A percentile compares a stretch with the other conserved stretches of the same genome.
These are phyloP conservation scores for Taxawa tesnikishii DNA, from an alignment of 2,329 filamentous ascomycete species.

Conservation along the genomic window DNA sequence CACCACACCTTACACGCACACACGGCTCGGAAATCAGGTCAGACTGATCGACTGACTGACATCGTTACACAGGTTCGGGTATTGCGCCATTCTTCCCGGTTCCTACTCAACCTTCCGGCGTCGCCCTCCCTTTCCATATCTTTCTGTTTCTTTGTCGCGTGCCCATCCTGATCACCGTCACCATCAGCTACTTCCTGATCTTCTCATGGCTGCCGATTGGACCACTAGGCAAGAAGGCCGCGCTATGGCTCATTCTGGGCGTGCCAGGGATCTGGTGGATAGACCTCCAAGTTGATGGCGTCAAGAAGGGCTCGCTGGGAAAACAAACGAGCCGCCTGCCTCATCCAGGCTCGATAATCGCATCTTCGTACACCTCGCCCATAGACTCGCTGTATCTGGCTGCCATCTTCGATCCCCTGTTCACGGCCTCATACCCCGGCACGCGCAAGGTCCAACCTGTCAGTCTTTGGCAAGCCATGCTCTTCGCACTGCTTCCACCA, in stretches of 20 bases:
- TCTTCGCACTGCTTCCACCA: constrained; percentile 52
- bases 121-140: constrained; percentile 46
- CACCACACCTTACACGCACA: not conserved
- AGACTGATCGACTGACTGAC: constrained; percentile 12
- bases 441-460: constrained; percentile 64
- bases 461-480: constrained; percentile 62
- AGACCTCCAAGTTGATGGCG: constrained; percentile 93
- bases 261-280: constrained; percentile 97
- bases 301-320: constrained; percentile 73
- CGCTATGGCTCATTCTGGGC: constrained; percentile 76
- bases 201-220: constrained; percentile 63
- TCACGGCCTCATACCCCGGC: constrained; percentile 69
- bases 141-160: constrained; percentile 72
- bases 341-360: constrained; percentile 68
- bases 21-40: constrained; percentile 5
- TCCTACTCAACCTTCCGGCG: constrained; percentile 48
- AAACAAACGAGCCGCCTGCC: constrained; percentile 67
- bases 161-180: constrained; percentile 60
- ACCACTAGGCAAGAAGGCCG: constrained; percentile 60
- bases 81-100: constrained; percentile 92
- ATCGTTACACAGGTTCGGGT: constrained; percentile 61
- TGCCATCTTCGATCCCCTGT: constrained; percentile 91
- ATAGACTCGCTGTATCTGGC: constrained; percentile 90
- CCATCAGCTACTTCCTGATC: constrained; percentile 61
- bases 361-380: constrained; percentile 81